These are phyloP conservation scores for Theobroma cacao DNA, from an alignment of 345 rosid genomes.

Conservation along the genomic window DNA sequence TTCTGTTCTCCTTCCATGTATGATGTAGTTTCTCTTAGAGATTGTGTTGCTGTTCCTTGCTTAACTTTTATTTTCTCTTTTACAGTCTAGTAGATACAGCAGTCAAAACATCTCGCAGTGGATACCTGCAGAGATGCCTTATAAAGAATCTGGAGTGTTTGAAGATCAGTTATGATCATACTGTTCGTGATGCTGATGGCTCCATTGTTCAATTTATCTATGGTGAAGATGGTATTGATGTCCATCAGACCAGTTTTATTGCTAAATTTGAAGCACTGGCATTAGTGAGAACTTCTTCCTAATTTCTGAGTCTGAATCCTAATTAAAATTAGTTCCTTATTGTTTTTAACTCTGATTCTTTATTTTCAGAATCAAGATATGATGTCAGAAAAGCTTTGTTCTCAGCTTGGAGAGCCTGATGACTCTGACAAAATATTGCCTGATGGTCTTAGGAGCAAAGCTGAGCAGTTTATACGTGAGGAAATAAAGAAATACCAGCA, in stretches of 20 bases:
- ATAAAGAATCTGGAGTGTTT: conserved; percentile 94
- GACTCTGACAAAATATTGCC: conserved; percentile 59
- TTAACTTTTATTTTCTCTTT: conserved; percentile 22
- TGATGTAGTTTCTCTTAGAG: background rate
- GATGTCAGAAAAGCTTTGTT: conserved; percentile 41
- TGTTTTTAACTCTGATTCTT: conserved; percentile 2
- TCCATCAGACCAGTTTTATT: conserved; percentile 79
- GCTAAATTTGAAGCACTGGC: conserved; percentile 69
- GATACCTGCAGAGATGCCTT: conserved; percentile 95
- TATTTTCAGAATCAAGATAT: conserved; percentile 71
- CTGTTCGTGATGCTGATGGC: conserved; percentile 96
- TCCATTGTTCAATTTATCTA: conserved; percentile 87
- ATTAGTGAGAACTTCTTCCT: conserved; percentile 43
- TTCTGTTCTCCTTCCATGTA: background rate
- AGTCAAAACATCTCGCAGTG: conserved; percentile 99
- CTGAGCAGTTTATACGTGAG: conserved; percentile 55
- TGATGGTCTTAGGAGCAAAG: conserved; percentile 53
- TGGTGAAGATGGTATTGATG: conserved; percentile 99
- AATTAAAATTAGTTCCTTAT: conserved; percentile 10
- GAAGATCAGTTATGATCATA: conserved; percentile 83
- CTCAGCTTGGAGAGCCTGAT: conserved; percentile 42
- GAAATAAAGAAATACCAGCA: conserved; percentile 15
- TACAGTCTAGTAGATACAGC: conserved; percentile 95
- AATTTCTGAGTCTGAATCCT: conserved; percentile 16
- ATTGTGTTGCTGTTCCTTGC: background rate